Evolutionary conservation across 352 stramenopile genomes (phyloP), one percentile per base, ranked within the genome.

Genomic region (Pythium rishiriense): DNA sequence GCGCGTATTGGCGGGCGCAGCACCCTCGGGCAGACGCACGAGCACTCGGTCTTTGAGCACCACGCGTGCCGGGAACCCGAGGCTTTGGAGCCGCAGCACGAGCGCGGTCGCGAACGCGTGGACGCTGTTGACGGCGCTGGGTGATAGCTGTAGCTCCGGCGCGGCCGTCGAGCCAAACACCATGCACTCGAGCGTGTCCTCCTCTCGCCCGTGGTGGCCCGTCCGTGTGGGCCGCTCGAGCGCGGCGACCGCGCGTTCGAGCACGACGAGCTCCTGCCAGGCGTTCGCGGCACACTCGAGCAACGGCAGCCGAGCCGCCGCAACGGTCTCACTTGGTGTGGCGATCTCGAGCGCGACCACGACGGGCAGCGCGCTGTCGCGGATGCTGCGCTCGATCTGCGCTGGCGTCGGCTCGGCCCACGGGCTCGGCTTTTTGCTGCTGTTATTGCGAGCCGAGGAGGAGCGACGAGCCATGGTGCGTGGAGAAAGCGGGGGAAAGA

Each of bases 231-330:
- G 76, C 12, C 70, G 72, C 46, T 72, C 70, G 4, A 79, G 62
- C 8, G 33, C 57, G 19, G 70, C 61, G 2, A 90, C 11, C 15
- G 77, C 58, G 14, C 74, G 75, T 54, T 90, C 64, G 8, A 87
- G 68, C 58, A 72, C 67, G 39, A 88, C 63, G 15, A 83, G 60
- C 14, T 87, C 47, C 41, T 83, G 64, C 77, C 74, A 88, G 46
- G 72, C 62, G 22, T 76, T 74, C 28, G 87, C 14, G 0, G 78
- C 78, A 35, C 78, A 86, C 45, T 86, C 76, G 25, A 87, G 58
- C 48, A 88, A 31, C 1, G 64, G 50, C 24, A 90, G 57, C 4
- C 66, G 45, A 17, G 56, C 29, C 11, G 17, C 7, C 17, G n/a
- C 6, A 3, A 46, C 39, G 21, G 17, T 6, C 17, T 29, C n/a